phyloP scores from a whole-genome alignment of 2,329 filamentous ascomycete genomes.

The Neonectria sp. region DNA sequence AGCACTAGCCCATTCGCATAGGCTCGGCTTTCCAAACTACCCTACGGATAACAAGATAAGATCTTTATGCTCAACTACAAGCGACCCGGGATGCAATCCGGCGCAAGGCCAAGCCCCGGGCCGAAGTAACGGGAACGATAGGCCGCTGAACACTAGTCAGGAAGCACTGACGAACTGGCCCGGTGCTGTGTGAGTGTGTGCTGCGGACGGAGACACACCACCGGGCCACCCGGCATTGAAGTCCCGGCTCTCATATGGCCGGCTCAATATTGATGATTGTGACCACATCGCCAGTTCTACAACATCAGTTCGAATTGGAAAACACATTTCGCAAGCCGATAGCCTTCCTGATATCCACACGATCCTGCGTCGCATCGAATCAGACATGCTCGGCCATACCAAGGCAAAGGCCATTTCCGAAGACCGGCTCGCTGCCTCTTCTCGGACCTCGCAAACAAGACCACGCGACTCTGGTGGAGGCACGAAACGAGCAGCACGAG shows the following conservation, averaged over 20 bases:
- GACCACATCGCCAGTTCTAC: neutral
- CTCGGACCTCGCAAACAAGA: neutral
- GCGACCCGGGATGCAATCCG: neutral
- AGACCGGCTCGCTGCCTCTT: neutral
- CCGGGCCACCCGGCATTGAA: neutral
- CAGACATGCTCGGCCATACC: neutral
- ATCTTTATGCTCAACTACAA: neutral
- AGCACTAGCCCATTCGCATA: too few relatives aligned
- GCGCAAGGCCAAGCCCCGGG: neutral
- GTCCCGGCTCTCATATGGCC: neutral
- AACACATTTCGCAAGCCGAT: neutral
- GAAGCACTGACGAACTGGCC: neutral
- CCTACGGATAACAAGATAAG: too few relatives aligned
- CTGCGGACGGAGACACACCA: neutral
- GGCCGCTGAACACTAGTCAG: neutral
- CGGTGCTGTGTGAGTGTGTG: neutral
- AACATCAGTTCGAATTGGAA: neutral
- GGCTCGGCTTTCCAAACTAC: too few relatives aligned
- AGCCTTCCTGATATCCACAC: neutral
- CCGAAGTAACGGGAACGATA: neutral
- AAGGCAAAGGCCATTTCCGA: neutral
- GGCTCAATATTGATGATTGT: neutral
- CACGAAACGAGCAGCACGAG: conserved; percentile 10
- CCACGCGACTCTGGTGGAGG: neutral
- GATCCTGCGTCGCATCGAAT: neutral